phyloP scores from a whole-genome alignment of 2,329 filamentous ascomycete genomes.

The Phoma herbarum region DNA sequence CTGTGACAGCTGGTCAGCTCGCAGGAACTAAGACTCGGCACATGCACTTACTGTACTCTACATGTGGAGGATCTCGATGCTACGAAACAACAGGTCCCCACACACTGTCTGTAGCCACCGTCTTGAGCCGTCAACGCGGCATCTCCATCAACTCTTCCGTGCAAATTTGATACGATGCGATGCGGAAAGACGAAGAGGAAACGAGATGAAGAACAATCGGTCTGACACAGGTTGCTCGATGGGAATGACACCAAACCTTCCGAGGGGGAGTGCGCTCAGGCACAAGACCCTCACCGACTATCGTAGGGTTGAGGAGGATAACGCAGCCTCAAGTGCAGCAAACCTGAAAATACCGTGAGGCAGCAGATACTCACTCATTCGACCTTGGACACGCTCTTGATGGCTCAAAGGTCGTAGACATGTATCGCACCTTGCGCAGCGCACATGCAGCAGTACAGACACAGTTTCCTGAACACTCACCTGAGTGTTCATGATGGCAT shows the following conservation, averaged over 20 bases:
- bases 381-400: neutral
- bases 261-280: neutral
- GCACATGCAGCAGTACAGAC: neutral
- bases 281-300: neutral
- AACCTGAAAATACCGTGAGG: neutral
- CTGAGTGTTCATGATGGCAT: neutral
- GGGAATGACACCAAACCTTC: neutral
- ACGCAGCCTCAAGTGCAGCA: neutral
- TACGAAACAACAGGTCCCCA: neutral
- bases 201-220: neutral
- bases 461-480: neutral
- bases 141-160: neutral
- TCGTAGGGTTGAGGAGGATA: neutral
- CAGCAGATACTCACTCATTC: neutral
- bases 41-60: conserved; percentile 17
- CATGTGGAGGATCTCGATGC: neutral
- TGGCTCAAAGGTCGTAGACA: neutral
- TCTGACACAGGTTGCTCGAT: neutral
- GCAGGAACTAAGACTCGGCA: neutral
- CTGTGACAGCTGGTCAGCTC: conserved; percentile 28
- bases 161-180: neutral
- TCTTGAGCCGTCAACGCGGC: neutral
- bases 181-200: neutral
- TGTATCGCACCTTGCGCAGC: neutral
- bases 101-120: neutral